Evolutionary conservation across 2,329 filamentous ascomycete species (phyloP).

Genomic region (Colletotrichum lindemuthianum): DNA sequence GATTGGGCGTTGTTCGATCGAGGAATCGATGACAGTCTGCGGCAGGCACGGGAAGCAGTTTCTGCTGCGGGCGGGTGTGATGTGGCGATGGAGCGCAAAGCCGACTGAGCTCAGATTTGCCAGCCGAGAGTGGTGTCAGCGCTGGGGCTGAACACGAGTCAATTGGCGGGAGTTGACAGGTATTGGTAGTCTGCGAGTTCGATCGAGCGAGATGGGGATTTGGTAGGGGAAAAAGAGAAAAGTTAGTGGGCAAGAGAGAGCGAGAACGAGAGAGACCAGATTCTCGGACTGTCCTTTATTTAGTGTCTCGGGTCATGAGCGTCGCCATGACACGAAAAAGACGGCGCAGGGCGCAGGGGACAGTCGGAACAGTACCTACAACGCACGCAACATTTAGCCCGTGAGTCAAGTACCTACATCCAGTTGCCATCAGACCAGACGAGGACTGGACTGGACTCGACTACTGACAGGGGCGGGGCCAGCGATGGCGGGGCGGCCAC

Average conservation of each 20-base stretch:
- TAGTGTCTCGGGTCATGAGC: conserved; percentile 35
- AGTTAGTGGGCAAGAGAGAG: conserved; percentile 12
- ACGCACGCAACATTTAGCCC: neutral
- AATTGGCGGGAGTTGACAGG: conserved; percentile 19
- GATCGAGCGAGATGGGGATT: conserved; percentile 13
- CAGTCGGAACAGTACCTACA: neutral
- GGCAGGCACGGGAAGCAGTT: conserved; percentile 8
- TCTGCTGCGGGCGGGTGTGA: conserved; percentile 15
- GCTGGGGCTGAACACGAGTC: conserved; percentile 23
- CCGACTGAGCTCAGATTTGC: conserved; percentile 14
- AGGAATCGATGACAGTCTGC: conserved; percentile 2
- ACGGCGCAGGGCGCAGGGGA: conserved; percentile 18
- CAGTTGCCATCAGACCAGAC: neutral
- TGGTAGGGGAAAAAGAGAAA: conserved; percentile 3
- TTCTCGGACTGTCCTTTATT: conserved; percentile 31
- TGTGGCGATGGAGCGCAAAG: conserved; percentile 24
- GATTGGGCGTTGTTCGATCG: conserved; percentile 8
- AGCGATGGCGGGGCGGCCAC: conserved; percentile 15
- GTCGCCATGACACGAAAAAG: conserved; percentile 31
- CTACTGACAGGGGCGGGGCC: conserved; percentile 8
- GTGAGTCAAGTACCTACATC: too few relatives aligned
- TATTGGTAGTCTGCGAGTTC: neutral
- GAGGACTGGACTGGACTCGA: neutral
- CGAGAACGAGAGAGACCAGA: conserved; percentile 27
- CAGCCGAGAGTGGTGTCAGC: conserved; percentile 29